Base-by-base conservation (phyloP, 257 asterid genomes). In the Thymus mandschuricus region DNA sequence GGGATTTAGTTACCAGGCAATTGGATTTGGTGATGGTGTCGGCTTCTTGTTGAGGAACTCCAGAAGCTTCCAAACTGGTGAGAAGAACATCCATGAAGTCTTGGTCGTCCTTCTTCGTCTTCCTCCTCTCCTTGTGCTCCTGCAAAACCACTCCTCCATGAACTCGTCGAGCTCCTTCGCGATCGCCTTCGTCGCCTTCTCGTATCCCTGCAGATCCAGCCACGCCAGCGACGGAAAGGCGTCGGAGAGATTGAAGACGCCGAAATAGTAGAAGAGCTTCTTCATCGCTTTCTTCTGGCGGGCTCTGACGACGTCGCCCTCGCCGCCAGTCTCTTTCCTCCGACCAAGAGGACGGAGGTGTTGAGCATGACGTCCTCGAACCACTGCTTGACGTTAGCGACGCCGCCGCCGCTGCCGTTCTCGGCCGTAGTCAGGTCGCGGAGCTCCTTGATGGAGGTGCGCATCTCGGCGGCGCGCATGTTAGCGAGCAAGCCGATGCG, bases 41-140 rank as follows among this genome's bases (percentile, higher is more conserved):
- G 1, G 64, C 33, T 15, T 68, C 79, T 55, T 68, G 68, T 52
- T 33, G 41, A 7, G 66, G 27, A 27, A 68, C 40, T 10, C 61
- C 45, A 41, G 66, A 15, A 12, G 7, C 41, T 38, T 38, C 41
- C 41, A 68, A 9, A n/a, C 61, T 12, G 8, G 33, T 68, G 59
- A 75, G 71, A 71, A 75, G 54, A 5, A 44, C 75, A 69, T 75
- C 79, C 79, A 75, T 68, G 71, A 75, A 75, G 54, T 75, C 75
- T 59, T 59, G 27, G 60, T 61, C 75, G 0, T 1, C 41, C 38
- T n/a, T 61, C 8, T 6, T 15, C 58, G 4, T 10, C 58, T 46
- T 60, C 56, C 41, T 38, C 7, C 41, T 38, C 6, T 60, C 34
- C 31, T 50, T 68, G 6, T 68, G 69, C 75, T 75, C 75, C 44